Conservation (phyloP, 306 rosid genomes). For the Arachis stenosperma region DNA sequence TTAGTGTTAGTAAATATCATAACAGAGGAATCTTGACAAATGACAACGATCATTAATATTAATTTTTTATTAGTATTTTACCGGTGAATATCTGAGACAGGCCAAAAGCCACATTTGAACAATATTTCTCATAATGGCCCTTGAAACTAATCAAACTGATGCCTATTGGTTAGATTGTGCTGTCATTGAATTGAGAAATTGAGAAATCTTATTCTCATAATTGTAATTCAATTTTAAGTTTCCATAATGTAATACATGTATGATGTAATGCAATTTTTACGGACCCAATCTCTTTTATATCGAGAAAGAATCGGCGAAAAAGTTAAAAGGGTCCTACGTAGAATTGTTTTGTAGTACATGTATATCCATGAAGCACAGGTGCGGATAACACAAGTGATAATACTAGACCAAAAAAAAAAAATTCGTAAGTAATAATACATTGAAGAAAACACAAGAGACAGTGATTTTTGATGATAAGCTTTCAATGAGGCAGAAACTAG, state of each 20-base stretch:
- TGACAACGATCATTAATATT: not conserved
- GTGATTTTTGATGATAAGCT: not conserved
- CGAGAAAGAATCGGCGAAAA: not conserved
- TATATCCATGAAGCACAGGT: not conserved
- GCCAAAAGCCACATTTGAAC: slow-evolving; percentile 24
- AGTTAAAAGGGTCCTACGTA: not conserved
- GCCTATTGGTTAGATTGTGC: too few relatives aligned
- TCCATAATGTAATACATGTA: not conserved
- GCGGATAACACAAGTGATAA: not conserved
- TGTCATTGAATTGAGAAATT: not conserved
- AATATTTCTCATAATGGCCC: not conserved
- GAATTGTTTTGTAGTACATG: not conserved
- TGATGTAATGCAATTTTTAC: not conserved
- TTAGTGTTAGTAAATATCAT: too few relatives aligned
- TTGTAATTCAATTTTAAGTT: not conserved
- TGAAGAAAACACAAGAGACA: not conserved
- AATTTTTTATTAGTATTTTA: not conserved
- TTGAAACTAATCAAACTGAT: too few relatives aligned
- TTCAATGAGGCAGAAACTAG: not conserved
- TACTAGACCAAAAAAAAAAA: not conserved
- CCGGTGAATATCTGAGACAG: slow-evolving; percentile 8
- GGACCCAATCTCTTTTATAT: not conserved
- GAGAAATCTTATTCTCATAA: too few relatives aligned
- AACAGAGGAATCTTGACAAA: not conserved
- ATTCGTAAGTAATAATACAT: too few relatives aligned